phyloP scores from a whole-genome alignment of 768 basidiomycete species.

The Auricularia sp. region DNA sequence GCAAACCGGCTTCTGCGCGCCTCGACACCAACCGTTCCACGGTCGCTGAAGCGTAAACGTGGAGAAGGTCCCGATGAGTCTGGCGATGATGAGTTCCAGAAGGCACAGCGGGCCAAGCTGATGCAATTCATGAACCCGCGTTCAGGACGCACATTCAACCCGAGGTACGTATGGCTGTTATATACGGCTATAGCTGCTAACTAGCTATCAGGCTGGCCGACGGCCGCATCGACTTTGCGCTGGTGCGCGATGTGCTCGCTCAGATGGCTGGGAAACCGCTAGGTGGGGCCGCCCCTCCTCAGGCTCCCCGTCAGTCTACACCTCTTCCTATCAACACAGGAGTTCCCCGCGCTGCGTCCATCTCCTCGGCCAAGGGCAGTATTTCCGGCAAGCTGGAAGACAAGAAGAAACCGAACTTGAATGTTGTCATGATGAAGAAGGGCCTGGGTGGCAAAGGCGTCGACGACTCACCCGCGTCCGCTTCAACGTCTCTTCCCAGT shows the following conservation, averaged over 20 bases:
- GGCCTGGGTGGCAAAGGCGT: neutral
- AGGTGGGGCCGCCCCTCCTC: neutral
- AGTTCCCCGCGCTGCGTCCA: neutral
- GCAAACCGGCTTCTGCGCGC: conserved; percentile 66
- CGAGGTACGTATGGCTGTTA: neutral
- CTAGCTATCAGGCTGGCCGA: neutral
- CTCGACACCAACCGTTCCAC: conserved; percentile 61
- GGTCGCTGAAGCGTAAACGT: conserved; percentile 70
- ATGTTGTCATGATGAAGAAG: neutral
- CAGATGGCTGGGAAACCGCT: too few relatives aligned
- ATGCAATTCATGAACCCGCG: conserved; percentile 71
- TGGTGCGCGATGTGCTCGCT: neutral
- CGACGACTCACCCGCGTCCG: neutral
- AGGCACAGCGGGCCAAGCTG: conserved; percentile 61
- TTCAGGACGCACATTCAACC: conserved; percentile 17
- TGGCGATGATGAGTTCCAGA: conserved; percentile 48
- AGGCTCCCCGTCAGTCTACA: neutral
- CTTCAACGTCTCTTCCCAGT: neutral
- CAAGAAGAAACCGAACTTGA: neutral
- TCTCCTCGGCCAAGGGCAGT: neutral
- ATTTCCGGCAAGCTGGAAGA: neutral
- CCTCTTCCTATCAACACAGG: neutral
- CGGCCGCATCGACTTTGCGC: neutral
- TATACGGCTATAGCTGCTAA: neutral
- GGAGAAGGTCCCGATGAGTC: conserved; percentile 61